Percentiles rank a stretch among this genome's conserved stretches.
phyloP scores from a whole-genome alignment of 768 basidiomycete species.

The Amanita jacksonii region DNA sequence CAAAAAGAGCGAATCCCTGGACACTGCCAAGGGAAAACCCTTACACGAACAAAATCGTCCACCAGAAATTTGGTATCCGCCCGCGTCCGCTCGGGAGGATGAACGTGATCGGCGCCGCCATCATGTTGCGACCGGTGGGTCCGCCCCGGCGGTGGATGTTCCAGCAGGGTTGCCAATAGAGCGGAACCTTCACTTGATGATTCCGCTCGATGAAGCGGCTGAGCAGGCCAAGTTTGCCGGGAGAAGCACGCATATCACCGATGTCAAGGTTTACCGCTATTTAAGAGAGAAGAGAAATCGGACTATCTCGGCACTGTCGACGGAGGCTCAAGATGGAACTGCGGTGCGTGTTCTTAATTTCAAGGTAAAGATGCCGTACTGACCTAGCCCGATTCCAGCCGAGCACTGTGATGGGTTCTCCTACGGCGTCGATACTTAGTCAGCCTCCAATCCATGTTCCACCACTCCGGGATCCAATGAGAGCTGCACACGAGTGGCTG shows the following conservation, averaged over 20 bases:
- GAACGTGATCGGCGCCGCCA: conserved; percentile 27
- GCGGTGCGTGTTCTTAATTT: conserved; percentile 40
- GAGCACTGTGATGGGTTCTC: conserved; percentile 68
- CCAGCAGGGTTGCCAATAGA: conserved; percentile 7
- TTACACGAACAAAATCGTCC: conserved; percentile 31
- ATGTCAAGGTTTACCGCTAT: conserved; percentile 50
- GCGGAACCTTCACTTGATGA: background rate
- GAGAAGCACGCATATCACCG: background rate
- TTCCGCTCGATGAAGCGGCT: background rate
- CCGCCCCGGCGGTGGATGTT: background rate
- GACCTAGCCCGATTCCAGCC: conserved; percentile 28
- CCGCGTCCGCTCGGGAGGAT: background rate
- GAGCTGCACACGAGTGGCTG: conserved; percentile 65
- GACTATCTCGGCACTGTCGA: conserved; percentile 62
- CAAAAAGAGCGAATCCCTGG: conserved; percentile 34
- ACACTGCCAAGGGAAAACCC: conserved; percentile 36
- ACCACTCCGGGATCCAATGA: conserved; percentile 56
- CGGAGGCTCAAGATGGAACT: conserved; percentile 74
- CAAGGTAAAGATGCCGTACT: conserved; percentile 7
- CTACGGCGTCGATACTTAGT: conserved; percentile 61
- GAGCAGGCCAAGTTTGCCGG: background rate
- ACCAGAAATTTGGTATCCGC: conserved; percentile 24
- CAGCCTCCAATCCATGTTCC: conserved; percentile 35
- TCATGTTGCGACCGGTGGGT: background rate
- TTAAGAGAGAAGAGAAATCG: conserved; percentile 48